Percentiles rank a stretch among this genome's conserved stretches.
Evolutionary conservation across 2,329 filamentous ascomycete genomes (phyloP).

Genomic region (Ceratocystis eucalypticola): DNA sequence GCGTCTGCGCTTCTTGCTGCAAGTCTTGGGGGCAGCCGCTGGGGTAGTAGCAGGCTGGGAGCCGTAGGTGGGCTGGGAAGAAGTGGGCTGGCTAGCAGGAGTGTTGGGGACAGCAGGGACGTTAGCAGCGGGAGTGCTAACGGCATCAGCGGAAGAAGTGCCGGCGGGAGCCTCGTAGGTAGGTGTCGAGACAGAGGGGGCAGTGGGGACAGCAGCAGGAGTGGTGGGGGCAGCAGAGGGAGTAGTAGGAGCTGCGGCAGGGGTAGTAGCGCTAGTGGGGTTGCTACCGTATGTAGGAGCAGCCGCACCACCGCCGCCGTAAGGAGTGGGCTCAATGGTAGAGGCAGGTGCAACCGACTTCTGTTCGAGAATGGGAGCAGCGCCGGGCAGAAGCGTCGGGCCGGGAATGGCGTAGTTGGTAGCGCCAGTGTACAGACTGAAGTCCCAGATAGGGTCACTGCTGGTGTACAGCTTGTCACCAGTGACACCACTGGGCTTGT

Average conservation of each 20-base stretch:
- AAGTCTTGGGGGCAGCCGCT: neutral
- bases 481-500: constrained; percentile 23
- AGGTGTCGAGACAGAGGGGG: neutral
- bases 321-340: constrained; percentile 30
- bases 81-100: neutral
- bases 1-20: constrained; percentile 8
- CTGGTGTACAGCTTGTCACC: constrained; percentile 29
- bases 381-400: constrained; percentile 15
- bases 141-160: neutral
- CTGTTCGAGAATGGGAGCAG: constrained; percentile 10
- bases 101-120: neutral
- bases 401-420: constrained; percentile 15
- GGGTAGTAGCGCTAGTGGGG: neutral
- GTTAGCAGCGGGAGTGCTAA: neutral
- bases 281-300: neutral
- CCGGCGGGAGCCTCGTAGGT: neutral
- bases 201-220: neutral
- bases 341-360: constrained; percentile 30
- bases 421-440: constrained; percentile 26
- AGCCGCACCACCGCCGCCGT: constrained; percentile 28
- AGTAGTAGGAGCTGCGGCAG: neutral
- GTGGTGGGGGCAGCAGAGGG: neutral
- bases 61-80: neutral
- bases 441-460: constrained; percentile 27
- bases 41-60: neutral